Percentiles rank a stretch among this genome's conserved stretches.
Conservation (phyloP, 768 basidiomycete genomes). For the Russula brevipes region DNA sequence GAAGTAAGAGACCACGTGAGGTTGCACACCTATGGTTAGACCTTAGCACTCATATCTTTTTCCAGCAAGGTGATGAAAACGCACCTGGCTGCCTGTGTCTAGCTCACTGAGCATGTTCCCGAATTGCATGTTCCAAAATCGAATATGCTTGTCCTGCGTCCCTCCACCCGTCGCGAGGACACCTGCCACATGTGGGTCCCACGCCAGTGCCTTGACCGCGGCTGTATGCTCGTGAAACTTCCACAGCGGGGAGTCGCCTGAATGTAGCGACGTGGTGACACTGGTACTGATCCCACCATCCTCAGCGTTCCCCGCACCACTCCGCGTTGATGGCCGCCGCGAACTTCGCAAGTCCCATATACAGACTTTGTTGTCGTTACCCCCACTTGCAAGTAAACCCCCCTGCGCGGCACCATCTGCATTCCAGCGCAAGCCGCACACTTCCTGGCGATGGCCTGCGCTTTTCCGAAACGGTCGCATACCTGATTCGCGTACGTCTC, state of each 20-base stretch:
- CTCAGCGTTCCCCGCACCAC: constrained; percentile 29
- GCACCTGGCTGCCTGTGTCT: constrained; percentile 94
- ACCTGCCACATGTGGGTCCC: constrained; percentile 93
- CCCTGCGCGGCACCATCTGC: constrained; percentile 41
- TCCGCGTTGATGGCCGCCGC: constrained; percentile 34
- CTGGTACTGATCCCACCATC: constrained; percentile 30
- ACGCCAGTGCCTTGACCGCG: constrained; percentile 96
- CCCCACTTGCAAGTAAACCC: constrained; percentile 81
- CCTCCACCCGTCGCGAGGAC: constrained; percentile 93
- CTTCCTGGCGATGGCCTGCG: constrained; percentile 82
- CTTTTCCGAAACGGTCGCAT: constrained; percentile 63
- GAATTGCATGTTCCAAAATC: constrained; percentile 92
- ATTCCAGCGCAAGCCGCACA: constrained; percentile 95
- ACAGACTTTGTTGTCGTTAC: constrained; percentile 98
- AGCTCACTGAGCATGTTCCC: constrained; percentile 82
- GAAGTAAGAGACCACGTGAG: constrained; percentile 94
- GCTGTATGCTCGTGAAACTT: constrained; percentile 97
- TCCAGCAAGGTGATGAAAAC: constrained; percentile 20
- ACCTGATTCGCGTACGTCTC: constrained; percentile 77
- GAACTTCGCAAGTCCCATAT: constrained; percentile 89
- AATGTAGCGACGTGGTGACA: constrained; percentile 30
- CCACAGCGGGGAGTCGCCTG: constrained; percentile 69
- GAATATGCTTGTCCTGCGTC: constrained; percentile 97
- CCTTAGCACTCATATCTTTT: not conserved
- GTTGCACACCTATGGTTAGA: constrained; percentile 77